Percentiles rank a stretch among this genome's conserved stretches.
Evolutionary conservation across 164 flowering plant species (phyloP).

Genomic region (Umbellularia californica): DNA sequence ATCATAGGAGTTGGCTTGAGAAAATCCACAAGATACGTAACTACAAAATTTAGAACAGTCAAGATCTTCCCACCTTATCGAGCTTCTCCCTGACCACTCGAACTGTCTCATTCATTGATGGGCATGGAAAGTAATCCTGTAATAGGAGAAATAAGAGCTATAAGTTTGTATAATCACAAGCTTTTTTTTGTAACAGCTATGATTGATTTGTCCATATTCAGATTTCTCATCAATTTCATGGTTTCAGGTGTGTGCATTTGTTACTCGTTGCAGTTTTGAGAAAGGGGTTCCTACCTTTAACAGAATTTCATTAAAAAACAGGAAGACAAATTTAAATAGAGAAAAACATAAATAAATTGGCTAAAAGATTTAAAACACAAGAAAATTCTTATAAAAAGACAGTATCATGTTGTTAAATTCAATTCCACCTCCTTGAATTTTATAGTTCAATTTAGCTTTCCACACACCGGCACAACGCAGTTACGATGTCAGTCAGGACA

Average conservation of each 20-base stretch:
- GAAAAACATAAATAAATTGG: background rate
- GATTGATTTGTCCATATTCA: background rate
- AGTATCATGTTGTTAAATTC: background rate
- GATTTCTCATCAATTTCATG: background rate
- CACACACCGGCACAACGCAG: background rate
- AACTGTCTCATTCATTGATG: constrained; percentile 85
- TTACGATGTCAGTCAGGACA: background rate
- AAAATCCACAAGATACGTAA: background rate
- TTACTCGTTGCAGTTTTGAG: too few relatives aligned
- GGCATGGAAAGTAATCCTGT: constrained; percentile 77
- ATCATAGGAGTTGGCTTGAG: background rate
- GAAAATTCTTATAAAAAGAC: too few relatives aligned
- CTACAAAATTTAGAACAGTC: background rate
- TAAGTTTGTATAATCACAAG: too few relatives aligned
- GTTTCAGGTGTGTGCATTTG: background rate
- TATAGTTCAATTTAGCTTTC: background rate
- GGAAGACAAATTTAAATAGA: background rate
- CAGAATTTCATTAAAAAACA: background rate
- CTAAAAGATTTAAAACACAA: too few relatives aligned
- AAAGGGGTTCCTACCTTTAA: too few relatives aligned
- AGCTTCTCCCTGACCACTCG: constrained; percentile 71
- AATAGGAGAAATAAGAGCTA: background rate
- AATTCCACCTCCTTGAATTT: background rate
- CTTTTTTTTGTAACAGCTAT: background rate
- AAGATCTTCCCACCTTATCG: constrained; percentile 49